phyloP scores from a whole-genome alignment of 805 yeast genomes.

The Candida sakaeoensis region DNA sequence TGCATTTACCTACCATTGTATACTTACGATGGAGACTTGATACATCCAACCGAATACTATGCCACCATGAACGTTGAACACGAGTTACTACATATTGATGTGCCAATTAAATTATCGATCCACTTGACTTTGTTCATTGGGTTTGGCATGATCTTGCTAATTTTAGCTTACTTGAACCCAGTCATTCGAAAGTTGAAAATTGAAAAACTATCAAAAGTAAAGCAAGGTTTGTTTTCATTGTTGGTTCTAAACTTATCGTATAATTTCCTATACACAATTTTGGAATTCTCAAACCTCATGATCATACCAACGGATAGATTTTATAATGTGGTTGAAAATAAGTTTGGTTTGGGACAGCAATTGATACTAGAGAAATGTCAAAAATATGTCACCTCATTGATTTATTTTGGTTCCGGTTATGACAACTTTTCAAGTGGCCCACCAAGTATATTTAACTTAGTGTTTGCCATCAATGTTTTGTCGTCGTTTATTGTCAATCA shows the following conservation, averaged over 20 bases:
- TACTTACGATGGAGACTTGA: neutral
- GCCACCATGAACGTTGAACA: constrained; percentile 8
- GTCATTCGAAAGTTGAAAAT: neutral
- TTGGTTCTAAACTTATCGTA: constrained; percentile 1
- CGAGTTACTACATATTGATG: constrained; percentile 8
- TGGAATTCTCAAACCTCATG: constrained; percentile 1
- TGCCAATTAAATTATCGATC: constrained; percentile 1
- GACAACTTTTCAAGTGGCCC: neutral
- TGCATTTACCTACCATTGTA: constrained; percentile 11
- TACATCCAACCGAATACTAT: constrained; percentile 6
- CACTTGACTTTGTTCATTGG: constrained; percentile 5
- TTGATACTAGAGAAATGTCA: constrained; percentile 5
- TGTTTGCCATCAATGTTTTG: constrained; percentile 1
- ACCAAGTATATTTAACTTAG: neutral
- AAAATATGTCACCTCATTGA: neutral
- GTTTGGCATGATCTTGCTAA: neutral
- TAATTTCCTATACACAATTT: neutral
- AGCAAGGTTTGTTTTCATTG: neutral
- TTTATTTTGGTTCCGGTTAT: constrained; percentile 7
- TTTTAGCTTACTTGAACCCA: constrained; percentile 3
- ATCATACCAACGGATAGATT: constrained; percentile 4
- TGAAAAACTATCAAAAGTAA: neutral
- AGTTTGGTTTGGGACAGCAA: neutral
- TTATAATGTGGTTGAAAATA: constrained; percentile 2
- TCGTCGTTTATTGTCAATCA: neutral